These are phyloP conservation scores for Earliella scabrosa DNA, from an alignment of 1,284 basidiomycete species.

Conservation along the genomic window DNA sequence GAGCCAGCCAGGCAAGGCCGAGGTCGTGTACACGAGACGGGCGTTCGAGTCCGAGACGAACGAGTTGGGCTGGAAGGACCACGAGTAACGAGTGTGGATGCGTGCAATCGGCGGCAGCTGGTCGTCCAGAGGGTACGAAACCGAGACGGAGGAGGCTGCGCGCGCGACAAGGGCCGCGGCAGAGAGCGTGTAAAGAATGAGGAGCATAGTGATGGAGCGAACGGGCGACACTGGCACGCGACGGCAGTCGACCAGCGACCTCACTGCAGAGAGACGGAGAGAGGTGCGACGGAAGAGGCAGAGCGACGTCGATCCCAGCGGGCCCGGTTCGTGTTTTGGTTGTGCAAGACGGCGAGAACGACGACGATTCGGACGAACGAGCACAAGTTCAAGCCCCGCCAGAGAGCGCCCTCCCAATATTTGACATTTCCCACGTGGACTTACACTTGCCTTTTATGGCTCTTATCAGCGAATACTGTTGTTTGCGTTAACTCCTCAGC, in stretches of 20 bases:
- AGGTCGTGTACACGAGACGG: conserved; percentile 49
- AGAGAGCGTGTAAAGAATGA: conserved; percentile 54
- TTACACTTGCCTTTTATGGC: too few relatives aligned
- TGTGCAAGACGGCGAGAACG: not conserved
- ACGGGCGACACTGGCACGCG: conserved; percentile 47
- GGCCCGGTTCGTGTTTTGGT: not conserved
- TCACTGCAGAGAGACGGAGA: conserved; percentile 7
- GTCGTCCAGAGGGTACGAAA: conserved; percentile 54
- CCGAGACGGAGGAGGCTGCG: conserved; percentile 45
- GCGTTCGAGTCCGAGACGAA: conserved; percentile 58
- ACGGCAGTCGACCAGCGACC: conserved; percentile 58
- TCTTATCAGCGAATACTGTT: too few relatives aligned
- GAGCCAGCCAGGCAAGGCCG: conserved; percentile 66
- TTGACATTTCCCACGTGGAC: too few relatives aligned
- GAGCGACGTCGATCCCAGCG: not conserved
- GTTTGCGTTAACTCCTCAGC: too few relatives aligned
- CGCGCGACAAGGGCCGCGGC: conserved; percentile 38
- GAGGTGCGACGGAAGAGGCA: too few relatives aligned
- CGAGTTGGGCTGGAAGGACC: conserved; percentile 64
- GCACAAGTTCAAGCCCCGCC: not conserved
- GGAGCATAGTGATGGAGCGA: conserved; percentile 62
- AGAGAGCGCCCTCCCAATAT: not conserved
- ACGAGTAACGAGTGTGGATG: conserved; percentile 58
- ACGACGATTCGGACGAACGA: not conserved
- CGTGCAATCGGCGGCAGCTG: conserved; percentile 72